These are phyloP conservation scores for Ogataea hybrid DNA, from an alignment of 1,139 yeast genomes.

Conservation along the genomic window DNA sequence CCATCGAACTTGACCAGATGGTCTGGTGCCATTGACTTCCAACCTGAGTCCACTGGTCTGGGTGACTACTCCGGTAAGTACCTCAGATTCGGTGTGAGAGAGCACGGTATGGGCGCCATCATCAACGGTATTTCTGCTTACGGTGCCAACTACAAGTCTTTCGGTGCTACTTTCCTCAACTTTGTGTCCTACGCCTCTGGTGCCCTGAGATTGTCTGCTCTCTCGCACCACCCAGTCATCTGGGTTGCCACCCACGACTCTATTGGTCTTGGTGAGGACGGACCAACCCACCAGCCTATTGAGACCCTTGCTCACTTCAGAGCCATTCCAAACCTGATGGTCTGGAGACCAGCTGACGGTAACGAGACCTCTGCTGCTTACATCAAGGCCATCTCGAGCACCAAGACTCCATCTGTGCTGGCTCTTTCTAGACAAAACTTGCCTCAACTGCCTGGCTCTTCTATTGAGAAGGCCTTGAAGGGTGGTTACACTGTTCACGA, in stretches of 20 bases:
- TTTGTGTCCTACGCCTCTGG: conserved; percentile 98
- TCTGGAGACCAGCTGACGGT: conserved; percentile 99
- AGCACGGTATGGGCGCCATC: conserved; percentile 99
- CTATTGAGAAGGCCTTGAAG: conserved; percentile 86
- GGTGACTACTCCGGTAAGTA: conserved; percentile 94
- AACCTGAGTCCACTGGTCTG: conserved; percentile 75
- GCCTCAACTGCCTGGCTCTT: conserved; percentile 93
- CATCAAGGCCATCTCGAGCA: conserved; percentile 69
- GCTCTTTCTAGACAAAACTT: conserved; percentile 97
- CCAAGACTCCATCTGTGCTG: conserved; percentile 79
- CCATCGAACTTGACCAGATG: conserved; percentile 97
- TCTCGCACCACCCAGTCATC: conserved; percentile 89
- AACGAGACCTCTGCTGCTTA: conserved; percentile 98
- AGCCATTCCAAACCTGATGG: conserved; percentile 91
- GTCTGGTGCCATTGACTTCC: conserved; percentile 85
- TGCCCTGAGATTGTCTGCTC: conserved; percentile 92
- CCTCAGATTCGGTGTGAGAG: conserved; percentile 98
- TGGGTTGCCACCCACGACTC: conserved; percentile 99
- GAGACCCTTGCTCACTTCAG: conserved; percentile 98
- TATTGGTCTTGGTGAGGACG: conserved; percentile 99
- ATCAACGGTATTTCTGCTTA: conserved; percentile 97
- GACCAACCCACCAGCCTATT: conserved; percentile 99
- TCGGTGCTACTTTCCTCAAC: conserved; percentile 98
- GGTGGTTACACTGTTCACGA: conserved; percentile 87
- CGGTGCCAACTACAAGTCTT: conserved; percentile 90